These are phyloP conservation scores for Antitrichia curtipendula DNA, from an alignment of 225 moss, liverwort and hornwort species.

Conservation along the genomic window DNA sequence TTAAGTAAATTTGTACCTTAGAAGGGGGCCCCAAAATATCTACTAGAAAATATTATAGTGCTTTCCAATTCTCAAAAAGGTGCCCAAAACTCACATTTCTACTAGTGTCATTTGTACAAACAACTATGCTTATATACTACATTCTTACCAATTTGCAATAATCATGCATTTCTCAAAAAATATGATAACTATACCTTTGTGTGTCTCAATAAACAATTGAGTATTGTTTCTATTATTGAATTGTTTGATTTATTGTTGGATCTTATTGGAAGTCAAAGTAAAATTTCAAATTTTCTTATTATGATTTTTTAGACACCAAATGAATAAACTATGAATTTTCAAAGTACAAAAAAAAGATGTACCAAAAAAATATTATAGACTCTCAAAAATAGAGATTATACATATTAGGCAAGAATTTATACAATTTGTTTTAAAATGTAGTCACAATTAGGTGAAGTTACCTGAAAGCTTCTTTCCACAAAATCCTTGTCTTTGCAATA, in stretches of 20 bases:
- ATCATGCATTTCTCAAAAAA: background rate
- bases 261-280: background rate
- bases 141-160: background rate
- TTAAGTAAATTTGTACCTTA: background rate
- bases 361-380: rapidly evolving
- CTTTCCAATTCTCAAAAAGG: rapidly evolving
- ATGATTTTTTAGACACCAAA: background rate
- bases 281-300: background rate
- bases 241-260: background rate
- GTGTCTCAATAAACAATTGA: background rate
- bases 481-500: background rate
- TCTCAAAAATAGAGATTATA: background rate
- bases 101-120: background rate
- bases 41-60: background rate
- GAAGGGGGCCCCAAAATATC: rapidly evolving
- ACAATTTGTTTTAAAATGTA: background rate
- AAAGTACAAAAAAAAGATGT: background rate
- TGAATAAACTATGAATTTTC: background rate
- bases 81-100: background rate
- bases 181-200: background rate
- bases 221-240: background rate
- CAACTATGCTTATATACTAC: background rate
- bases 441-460: background rate
- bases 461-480: rapidly evolving
- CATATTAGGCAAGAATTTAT: background rate